Base-by-base conservation (phyloP, 139 green algal species). In the Micractinium conductrix region DNA sequence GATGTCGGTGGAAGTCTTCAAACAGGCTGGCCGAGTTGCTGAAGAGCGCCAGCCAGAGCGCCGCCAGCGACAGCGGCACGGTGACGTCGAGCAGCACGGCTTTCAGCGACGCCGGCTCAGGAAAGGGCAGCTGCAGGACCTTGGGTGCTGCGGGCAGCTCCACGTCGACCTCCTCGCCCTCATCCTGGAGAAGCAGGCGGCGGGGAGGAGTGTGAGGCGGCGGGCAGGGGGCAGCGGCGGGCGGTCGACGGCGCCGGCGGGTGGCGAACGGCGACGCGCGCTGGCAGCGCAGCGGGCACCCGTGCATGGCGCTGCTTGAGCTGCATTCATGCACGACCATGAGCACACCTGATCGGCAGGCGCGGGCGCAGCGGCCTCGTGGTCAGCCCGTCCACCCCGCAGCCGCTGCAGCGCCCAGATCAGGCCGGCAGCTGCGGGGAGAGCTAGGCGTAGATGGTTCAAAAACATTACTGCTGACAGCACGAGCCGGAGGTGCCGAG, bases 1-100 rank as follows among this genome's bases (percentile, higher is more conserved):
- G 28, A n/a, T 35, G 28, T 17, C 37, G 28, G 70, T 89, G 85
- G 53, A 89, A 89, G 48, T 78, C 70, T 6, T 40, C 69, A 30
- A 89, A 60, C 43, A 83, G 38, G n/a, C 2, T 33, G 40, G 43
- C 68, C 12, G 38, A 17, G 33, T 26, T 43, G 42, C 60, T 55
- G 40, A 89, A 81, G 19, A 86, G 48, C 42, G 83, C 50, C 21
- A 65, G 79, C 85, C 85, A 89, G 26, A 86, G 43, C 6, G 76
- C 63, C 10, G 70, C 70, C 70, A 78, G 70, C 0, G 70, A 78
- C 10, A 70, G 40, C 10, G 74, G 60, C 37, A 89, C 19, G 38
- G 58, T 67, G 28, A 75, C 72, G 65, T 85, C 76, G 26, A 89
- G 68, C 58, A 89, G 68, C 7, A 63, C 14, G 50, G 62, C 63